Percentiles rank a stretch among this genome's conserved stretches.
Evolutionary conservation across 164 flowering plant species (phyloP).

Genomic region (Chimonanthus salicifolius): DNA sequence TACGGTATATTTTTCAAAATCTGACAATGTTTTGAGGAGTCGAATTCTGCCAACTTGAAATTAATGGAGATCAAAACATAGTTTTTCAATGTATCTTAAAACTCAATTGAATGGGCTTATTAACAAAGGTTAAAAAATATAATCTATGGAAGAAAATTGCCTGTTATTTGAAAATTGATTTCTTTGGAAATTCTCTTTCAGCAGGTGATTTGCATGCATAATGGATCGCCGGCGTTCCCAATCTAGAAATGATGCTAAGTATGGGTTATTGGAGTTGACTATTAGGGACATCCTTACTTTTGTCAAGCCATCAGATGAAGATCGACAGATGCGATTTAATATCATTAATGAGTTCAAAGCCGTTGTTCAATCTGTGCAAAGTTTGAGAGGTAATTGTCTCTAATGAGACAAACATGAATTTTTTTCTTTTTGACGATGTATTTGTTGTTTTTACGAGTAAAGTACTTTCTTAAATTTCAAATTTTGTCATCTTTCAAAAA

Average conservation of each 20-base stretch:
- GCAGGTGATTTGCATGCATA: slow-evolving; percentile 3
- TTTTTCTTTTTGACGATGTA: no score
- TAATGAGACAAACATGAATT: background rate
- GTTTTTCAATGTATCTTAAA: slow-evolving; percentile 4
- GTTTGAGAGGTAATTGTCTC: slow-evolving; percentile 54
- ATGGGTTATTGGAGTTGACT: slow-evolving; percentile 32
- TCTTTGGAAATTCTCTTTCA: no score
- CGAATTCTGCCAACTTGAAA: no score
- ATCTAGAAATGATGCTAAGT: background rate
- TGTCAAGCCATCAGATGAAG: slow-evolving; percentile 52
- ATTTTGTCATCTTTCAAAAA: no score
- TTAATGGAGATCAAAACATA: background rate
- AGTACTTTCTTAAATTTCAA: no score
- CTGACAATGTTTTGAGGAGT: no score
- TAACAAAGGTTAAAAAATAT: background rate
- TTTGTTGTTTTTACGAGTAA: no score
- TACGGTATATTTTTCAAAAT: no score
- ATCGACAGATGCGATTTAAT: slow-evolving; percentile 32
- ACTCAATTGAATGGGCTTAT: background rate
- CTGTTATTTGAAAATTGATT: background rate
- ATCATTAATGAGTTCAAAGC: slow-evolving; percentile 45
- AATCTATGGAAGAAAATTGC: no score
- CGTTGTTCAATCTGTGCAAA: slow-evolving; percentile 45
- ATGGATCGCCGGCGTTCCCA: slow-evolving; percentile 3
- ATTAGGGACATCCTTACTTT: slow-evolving; percentile 43